A percentile compares a stretch with the other conserved stretches of the same genome.
Conservation (phyloP, 257 asterid species). For the Rhazya stricta region DNA sequence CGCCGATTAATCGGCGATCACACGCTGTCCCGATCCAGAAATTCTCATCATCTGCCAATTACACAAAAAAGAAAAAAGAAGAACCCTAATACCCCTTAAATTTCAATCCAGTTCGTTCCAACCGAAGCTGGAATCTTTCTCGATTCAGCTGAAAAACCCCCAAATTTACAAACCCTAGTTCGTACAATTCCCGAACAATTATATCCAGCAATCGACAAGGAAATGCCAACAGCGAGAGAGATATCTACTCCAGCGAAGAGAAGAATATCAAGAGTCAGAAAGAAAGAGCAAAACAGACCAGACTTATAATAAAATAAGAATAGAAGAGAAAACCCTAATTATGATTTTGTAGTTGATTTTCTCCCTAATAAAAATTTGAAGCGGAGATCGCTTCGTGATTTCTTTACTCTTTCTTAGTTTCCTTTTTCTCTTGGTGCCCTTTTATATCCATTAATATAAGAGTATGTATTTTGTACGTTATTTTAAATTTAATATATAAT, state of each 20-base stretch:
- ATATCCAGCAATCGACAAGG: neutral
- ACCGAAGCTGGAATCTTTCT: constrained; percentile 29
- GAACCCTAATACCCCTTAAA: constrained; percentile 38
- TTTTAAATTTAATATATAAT: too few relatives aligned
- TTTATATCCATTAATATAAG: too few relatives aligned
- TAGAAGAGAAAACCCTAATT: constrained; percentile 31
- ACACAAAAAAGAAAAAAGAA: neutral
- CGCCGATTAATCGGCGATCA: constrained; percentile 99
- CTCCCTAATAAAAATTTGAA: constrained; percentile 5
- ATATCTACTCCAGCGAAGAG: neutral
- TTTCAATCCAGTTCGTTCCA: constrained; percentile 14
- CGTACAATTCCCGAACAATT: constrained; percentile 1
- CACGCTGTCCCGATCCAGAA: constrained; percentile 35
- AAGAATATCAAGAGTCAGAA: neutral
- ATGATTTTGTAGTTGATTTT: constrained; percentile 12
- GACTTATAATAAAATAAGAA: neutral
- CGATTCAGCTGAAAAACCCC: constrained; percentile 27
- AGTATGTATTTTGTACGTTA: too few relatives aligned
- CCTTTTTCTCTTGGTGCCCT: neutral
- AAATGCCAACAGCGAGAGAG: neutral
- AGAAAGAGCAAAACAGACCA: neutral
- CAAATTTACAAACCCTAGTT: constrained; percentile 19
- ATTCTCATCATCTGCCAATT: constrained; percentile 33
- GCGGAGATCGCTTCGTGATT: neutral
- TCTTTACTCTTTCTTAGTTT: neutral